Base-by-base conservation (phyloP, 2,329 filamentous ascomycete species). In the Zasmidium cellare region DNA sequence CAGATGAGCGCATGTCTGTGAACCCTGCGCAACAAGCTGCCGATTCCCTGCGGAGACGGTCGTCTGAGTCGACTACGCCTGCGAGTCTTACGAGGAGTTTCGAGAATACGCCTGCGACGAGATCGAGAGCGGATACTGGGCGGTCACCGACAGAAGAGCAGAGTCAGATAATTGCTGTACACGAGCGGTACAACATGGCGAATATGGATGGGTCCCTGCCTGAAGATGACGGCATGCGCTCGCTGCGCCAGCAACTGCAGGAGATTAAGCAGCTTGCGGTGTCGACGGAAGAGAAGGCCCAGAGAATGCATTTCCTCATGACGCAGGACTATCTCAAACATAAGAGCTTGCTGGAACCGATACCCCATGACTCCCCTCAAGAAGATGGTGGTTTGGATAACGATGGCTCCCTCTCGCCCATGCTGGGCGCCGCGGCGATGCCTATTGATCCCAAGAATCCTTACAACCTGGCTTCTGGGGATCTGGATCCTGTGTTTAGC, bases 201-300 rank as follows among this genome's bases (percentile, higher is more conserved):
- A 62, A 54, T 23, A 65, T 64, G 63, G 57, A 65, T n/a, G 56
- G 61, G 3, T 47, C 63, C 16, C 47, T 82, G 62, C 79, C 79
- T 6, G 79, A 76, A 56, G 77, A 81, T 65, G 79, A 82, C 67
- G 79, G 79, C 62, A 81, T 82, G 78, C 73, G 73, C 19, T 69
- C 73, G 56, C 67, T 82, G 46, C 73, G 79, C 24, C 71, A 71
- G 55, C 75, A 78, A 67, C 75, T 82, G 64, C 79, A 80, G 50
- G 70, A 79, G 57, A 79, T 82, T 56, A 71, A 76, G 59, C 72
- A 74, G 47, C 63, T 80, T 55, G 71, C 72, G 0, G 66, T 77
- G 11, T 72, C 76, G 23, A 79, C 76, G 20, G 76, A 78, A 55
- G 79, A 81, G 62, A 80, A 80, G 63, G 79, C 79, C n/a, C 71